Evolutionary conservation across 192 early-diverging fungal genomes (phyloP).

Genomic region (Backusella tuberculispora): DNA sequence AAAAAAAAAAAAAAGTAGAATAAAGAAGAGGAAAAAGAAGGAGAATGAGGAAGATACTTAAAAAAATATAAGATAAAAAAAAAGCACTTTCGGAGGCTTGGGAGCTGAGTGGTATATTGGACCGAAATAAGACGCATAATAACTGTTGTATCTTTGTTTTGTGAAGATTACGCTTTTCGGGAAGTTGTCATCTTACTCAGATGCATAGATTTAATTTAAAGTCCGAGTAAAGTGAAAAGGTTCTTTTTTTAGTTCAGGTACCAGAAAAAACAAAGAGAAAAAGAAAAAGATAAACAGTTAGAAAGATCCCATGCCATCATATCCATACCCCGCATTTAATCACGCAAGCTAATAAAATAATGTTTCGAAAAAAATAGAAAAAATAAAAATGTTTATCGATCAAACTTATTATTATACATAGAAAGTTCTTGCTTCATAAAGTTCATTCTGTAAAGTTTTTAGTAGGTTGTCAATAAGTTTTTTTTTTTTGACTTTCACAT

Average conservation of each 20-base stretch:
- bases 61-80: neutral
- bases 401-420: neutral
- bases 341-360: neutral
- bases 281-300: neutral
- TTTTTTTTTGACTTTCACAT: conserved; percentile 5
- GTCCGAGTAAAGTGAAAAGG: conserved; percentile 4
- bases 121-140: conserved; percentile 12
- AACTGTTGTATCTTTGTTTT: neutral
- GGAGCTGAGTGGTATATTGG: conserved; percentile 4
- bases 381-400: conserved; percentile 5
- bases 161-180: neutral
- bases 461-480: neutral
- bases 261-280: neutral
- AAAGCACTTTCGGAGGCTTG: neutral
- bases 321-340: conserved; percentile 11
- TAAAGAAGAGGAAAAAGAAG: neutral
- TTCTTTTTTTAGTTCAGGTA: neutral
- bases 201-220: conserved; percentile 4
- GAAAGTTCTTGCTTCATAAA: neutral
- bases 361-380: neutral
- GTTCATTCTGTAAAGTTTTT: conserved; percentile 1
- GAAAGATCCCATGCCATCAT: neutral
- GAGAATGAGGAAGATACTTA: neutral
- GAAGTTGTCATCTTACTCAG: conserved; percentile 9
- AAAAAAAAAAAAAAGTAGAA: neutral